Percentiles rank a stretch among this genome's conserved stretches.
phyloP scores from a whole-genome alignment of 441 rosid genomes.

The Pelargonium australe region DNA sequence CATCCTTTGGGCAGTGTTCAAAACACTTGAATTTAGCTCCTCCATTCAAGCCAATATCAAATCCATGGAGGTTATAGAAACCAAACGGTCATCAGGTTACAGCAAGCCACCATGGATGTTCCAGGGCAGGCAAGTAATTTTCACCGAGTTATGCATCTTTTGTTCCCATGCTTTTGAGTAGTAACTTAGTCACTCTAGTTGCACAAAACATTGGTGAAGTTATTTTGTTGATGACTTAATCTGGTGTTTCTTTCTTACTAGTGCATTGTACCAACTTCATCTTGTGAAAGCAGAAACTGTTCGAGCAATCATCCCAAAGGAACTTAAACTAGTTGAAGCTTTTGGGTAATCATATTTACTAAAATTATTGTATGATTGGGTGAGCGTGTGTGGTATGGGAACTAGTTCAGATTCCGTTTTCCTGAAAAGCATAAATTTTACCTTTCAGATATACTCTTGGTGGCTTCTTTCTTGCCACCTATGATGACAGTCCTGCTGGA shows the following conservation, averaged over 20 bases:
- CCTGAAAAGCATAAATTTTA: conserved; percentile 13
- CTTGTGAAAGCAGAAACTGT: conserved; percentile 88
- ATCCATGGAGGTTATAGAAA: conserved; percentile 45
- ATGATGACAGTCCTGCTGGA: conserved; percentile 89
- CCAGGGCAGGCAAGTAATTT: conserved; percentile 66
- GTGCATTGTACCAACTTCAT: conserved; percentile 94
- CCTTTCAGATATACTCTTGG: conserved; percentile 80
- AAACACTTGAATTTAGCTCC: conserved; percentile 6
- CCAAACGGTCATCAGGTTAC: conserved; percentile 46
- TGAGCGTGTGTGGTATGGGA: not conserved
- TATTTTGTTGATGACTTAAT: conserved; percentile 12
- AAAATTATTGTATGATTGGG: not conserved
- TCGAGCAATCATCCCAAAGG: conserved; percentile 74
- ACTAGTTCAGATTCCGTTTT: not conserved
- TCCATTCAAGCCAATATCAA: conserved; percentile 13
- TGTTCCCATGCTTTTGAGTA: conserved; percentile 5
- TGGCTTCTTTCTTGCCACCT: conserved; percentile 90
- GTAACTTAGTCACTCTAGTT: not conserved
- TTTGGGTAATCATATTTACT: conserved; percentile 56
- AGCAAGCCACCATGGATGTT: conserved; percentile 93
- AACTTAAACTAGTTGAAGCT: conserved; percentile 80
- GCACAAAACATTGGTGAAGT: not conserved
- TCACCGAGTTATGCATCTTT: not conserved
- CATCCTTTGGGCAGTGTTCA: conserved; percentile 9
- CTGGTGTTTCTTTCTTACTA: conserved; percentile 24